Evolutionary conservation across 345 rosid species (phyloP).

Genomic region (Murraya paniculata): DNA sequence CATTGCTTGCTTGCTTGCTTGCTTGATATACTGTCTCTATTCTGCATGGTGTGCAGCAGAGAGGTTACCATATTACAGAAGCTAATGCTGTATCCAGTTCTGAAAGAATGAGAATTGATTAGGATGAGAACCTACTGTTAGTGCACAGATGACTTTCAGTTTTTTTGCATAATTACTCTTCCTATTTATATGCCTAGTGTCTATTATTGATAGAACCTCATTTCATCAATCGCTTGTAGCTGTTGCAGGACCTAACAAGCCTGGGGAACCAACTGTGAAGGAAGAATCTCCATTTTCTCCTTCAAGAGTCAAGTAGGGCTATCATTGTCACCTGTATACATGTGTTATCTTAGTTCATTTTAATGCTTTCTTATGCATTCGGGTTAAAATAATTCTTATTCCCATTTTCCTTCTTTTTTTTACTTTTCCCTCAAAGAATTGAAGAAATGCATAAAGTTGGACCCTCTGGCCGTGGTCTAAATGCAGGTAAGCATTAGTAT

Average conservation of each 20-base stretch:
- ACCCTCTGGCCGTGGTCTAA: constrained; percentile 41
- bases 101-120: background rate
- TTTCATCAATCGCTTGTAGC: constrained; percentile 13
- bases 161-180: background rate
- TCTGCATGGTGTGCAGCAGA: background rate
- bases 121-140: background rate
- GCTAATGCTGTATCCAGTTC: background rate
- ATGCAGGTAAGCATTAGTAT: constrained; percentile 35
- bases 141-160: background rate
- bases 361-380: background rate
- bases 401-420: constrained; percentile 26
- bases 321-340: constrained; percentile 16
- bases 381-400: constrained; percentile 3
- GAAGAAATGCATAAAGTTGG: constrained; percentile 76
- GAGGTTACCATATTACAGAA: background rate
- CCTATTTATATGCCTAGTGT: background rate
- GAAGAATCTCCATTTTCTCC: constrained; percentile 85
- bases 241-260: constrained; percentile 39
- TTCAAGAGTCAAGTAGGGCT: constrained; percentile 82
- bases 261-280: constrained; percentile 63
- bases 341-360: constrained; percentile 11
- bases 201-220: constrained; percentile 2
- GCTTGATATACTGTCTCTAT: background rate
- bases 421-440: constrained; percentile 55
- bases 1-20: background rate